Base-by-base conservation (phyloP, 768 basidiomycete species). In the Lentinula aciculospora region DNA sequence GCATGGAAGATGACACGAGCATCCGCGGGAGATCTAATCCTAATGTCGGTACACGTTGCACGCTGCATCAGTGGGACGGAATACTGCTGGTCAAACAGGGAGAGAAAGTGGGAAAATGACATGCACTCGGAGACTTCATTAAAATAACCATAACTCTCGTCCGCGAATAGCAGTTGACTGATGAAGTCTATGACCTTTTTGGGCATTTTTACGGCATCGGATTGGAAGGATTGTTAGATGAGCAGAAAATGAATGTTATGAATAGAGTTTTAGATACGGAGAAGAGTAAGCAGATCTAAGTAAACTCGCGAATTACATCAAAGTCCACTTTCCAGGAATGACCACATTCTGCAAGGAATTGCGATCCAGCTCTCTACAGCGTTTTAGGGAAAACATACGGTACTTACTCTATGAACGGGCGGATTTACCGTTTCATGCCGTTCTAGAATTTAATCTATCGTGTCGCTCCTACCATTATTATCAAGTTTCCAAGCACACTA, bases 1-100 rank as follows among this genome's bases (percentile, higher is more conserved):
- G 86, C 88, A 65, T 90, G 86, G 69, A 92, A 90, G 67, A 92
- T 81, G 61, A 84, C 68, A 13, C 79, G 74, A 50, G 80, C 80
- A 62, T 82, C 80, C 28, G 76, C 68, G 17, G 81, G 79, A 23
- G 80, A 81, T 62, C 79, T 71, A 50, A 81, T 76, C 58, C 78
- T 78, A 62, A 81, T 68, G 29, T 76, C 76, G 58, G 77, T 77
- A 62, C 77, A 78, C 53, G 81, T 82, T 53, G 81, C 75, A 57
- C 77, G 76, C 63, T 81, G 80, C 76, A 82, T 79, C 40, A 59
- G 49, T n/a, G 19, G 46, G 28, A 44, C 31, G 27, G 13, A 23
- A 3, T 44, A 2, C 13, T 31, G 29, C 46, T 47, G 46, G 37
- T 27, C 31, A 31, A 32, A n/a, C 19, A 15, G 31, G 36, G 28